Conservation (phyloP, 202 grass and related monocot species). For the Hordeum pubiflorum region DNA sequence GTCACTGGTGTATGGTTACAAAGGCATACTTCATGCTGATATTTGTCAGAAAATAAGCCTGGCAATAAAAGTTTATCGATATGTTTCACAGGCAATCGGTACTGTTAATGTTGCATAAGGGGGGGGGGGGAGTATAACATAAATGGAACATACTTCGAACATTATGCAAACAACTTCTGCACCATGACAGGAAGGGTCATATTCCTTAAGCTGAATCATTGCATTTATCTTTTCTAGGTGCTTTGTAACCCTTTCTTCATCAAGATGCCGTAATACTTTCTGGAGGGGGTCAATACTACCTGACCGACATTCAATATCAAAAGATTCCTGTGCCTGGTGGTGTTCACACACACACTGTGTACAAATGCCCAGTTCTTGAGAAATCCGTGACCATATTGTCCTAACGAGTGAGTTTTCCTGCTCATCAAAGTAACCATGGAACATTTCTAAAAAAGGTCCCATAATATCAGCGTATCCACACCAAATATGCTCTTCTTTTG, state of each 20-base stretch:
- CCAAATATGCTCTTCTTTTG: constrained; percentile 71
- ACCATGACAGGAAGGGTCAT: constrained; percentile 43
- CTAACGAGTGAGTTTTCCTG: constrained; percentile 45
- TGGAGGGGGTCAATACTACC: constrained; percentile 67
- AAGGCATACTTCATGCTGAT: neutral
- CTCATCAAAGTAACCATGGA: constrained; percentile 65
- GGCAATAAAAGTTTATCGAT: neutral
- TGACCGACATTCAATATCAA: constrained; percentile 45
- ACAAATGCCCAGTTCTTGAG: constrained; percentile 58
- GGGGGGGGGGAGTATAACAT: neutral
- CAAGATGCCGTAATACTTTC: constrained; percentile 52
- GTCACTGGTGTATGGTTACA: neutral
- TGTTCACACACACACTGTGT: constrained; percentile 85
- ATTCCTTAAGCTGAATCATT: constrained; percentile 47
- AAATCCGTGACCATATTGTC: constrained; percentile 63
- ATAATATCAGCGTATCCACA: constrained; percentile 70
- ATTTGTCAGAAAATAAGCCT: neutral
- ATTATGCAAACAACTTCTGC: constrained; percentile 67
- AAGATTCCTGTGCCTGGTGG: constrained; percentile 73
- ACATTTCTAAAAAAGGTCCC: constrained; percentile 77
- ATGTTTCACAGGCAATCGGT: neutral
- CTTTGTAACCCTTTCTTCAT: constrained; percentile 70
- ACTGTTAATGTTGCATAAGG: neutral
- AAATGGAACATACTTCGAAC: constrained; percentile 73
- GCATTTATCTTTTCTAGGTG: constrained; percentile 65